These are phyloP conservation scores for Wallacemonas collosoma DNA, from an alignment of 208 protist species.

Conservation along the genomic window DNA sequence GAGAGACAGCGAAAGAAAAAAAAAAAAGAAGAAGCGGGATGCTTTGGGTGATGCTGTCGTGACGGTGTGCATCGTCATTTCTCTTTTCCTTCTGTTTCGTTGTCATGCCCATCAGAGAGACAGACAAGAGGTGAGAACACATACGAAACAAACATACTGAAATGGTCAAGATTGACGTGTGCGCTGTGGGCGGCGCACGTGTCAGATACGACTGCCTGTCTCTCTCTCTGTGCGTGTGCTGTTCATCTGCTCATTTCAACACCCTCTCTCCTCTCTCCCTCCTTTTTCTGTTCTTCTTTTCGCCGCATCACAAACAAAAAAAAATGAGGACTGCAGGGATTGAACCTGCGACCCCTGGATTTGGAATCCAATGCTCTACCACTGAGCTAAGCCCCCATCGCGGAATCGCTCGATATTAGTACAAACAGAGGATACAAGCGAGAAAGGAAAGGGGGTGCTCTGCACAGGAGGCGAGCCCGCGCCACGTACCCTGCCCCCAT, in stretches of 20 bases:
- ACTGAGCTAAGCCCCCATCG: constrained; percentile 67
- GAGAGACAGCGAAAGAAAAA: neutral
- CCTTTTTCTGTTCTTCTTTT: neutral
- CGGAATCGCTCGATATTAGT: neutral
- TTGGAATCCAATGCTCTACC: constrained; percentile 78
- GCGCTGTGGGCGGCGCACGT: too few species aligned
- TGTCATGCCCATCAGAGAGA: too few species aligned
- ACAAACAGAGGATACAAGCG: neutral
- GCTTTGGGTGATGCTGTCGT: too few species aligned
- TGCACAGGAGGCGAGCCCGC: constrained; percentile 7
- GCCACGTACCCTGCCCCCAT: constrained; percentile 13
- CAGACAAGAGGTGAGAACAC: too few species aligned
- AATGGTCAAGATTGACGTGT: too few species aligned
- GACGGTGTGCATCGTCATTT: too few species aligned
- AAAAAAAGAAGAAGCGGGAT: neutral
- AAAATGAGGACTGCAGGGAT: constrained; percentile 71
- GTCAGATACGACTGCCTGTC: neutral
- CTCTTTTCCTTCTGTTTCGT: too few species aligned
- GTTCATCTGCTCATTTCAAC: neutral
- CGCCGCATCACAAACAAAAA: constrained; percentile 11
- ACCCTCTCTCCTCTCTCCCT: constrained; percentile 1
- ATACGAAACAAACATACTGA: too few species aligned
- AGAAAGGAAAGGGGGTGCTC: constrained; percentile 4
- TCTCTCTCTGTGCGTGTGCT: neutral
- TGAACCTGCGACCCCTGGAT: constrained; percentile 75